Conservation (phyloP, 345 rosid species). For the Luvunga scandens region DNA sequence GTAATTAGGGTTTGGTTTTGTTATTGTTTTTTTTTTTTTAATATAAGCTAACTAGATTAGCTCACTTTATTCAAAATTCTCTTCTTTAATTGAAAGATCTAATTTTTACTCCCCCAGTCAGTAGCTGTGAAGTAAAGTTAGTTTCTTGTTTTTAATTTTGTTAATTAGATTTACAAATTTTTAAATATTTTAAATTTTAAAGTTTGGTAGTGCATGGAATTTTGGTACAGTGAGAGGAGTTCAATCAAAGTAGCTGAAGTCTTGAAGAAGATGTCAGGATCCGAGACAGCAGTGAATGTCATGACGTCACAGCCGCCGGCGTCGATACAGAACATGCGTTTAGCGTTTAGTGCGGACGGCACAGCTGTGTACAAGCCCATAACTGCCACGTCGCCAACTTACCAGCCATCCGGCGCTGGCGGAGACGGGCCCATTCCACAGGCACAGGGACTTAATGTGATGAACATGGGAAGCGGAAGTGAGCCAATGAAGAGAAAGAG, state of each 20-base stretch:
- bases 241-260: not conserved
- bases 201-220: constrained; percentile 16
- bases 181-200: not conserved
- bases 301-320: constrained; percentile 37
- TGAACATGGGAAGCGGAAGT: constrained; percentile 28
- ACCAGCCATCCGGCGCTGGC: constrained; percentile 20
- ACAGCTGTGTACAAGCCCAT: constrained; percentile 45
- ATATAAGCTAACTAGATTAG: constrained; percentile 12
- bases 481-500: constrained; percentile 54
- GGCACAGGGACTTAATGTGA: constrained; percentile 26
- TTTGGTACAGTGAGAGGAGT: constrained; percentile 3
- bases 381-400: constrained; percentile 30
- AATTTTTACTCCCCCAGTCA: not conserved
- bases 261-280: constrained; percentile 42
- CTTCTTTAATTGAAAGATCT: not conserved
- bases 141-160: not conserved
- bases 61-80: not conserved
- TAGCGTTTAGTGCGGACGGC: constrained; percentile 46
- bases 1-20: constrained; percentile 21
- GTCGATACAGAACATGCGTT: constrained; percentile 48
- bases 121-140: not conserved
- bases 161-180: not conserved
- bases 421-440: constrained; percentile 14
- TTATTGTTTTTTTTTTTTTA: not conserved
- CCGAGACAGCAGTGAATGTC: constrained; percentile 48